Percentiles rank a stretch among this genome's conserved stretches.
phyloP scores from a whole-genome alignment of 495 filamentous ascomycete genomes.

The Parathielavia appendiculata region DNA sequence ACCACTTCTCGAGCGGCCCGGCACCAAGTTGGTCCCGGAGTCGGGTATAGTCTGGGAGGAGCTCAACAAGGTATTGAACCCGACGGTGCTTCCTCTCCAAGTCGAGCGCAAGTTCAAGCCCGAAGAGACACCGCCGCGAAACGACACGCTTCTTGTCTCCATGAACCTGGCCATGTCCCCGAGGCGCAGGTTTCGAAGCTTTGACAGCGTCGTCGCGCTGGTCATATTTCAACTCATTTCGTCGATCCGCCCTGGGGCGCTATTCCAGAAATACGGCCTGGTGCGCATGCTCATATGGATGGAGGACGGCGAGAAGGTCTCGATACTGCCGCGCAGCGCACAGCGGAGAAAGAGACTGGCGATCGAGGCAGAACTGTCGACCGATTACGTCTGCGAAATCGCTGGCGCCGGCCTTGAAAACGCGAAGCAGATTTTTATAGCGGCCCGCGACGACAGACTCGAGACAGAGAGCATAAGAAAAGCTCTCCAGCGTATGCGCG shows the following conservation, averaged over 20 bases:
- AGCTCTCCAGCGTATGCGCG: conserved; percentile 33
- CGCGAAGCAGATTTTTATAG: no score
- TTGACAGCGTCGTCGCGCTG: conserved; percentile 39
- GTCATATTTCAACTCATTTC: conserved; percentile 46
- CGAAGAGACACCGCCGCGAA: conserved; percentile 39
- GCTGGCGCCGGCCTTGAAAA: conserved; percentile 30
- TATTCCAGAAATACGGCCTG: conserved; percentile 59
- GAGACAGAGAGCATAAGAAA: conserved; percentile 31
- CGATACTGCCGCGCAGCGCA: conserved; percentile 50
- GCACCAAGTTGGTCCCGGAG: conserved; percentile 49
- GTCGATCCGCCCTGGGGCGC: conserved; percentile 35
- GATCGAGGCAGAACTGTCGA: conserved; percentile 52
- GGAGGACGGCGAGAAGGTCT: conserved; percentile 44
- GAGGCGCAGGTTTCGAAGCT: conserved; percentile 30
- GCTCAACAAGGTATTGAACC: conserved; percentile 43
- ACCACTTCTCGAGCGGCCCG: conserved; percentile 53
- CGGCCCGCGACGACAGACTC: conserved; percentile 33
- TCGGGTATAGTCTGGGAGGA: conserved; percentile 48
- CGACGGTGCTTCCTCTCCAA: conserved; percentile 50
- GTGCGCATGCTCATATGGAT: conserved; percentile 68
- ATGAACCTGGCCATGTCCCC: conserved; percentile 50
- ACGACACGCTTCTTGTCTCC: conserved; percentile 63
- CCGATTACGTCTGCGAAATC: conserved; percentile 44
- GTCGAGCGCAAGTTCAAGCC: conserved; percentile 17
- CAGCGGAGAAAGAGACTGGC: conserved; percentile 48